phyloP scores from a whole-genome alignment of 2,329 filamentous ascomycete genomes.

The Onygenales sp. region DNA sequence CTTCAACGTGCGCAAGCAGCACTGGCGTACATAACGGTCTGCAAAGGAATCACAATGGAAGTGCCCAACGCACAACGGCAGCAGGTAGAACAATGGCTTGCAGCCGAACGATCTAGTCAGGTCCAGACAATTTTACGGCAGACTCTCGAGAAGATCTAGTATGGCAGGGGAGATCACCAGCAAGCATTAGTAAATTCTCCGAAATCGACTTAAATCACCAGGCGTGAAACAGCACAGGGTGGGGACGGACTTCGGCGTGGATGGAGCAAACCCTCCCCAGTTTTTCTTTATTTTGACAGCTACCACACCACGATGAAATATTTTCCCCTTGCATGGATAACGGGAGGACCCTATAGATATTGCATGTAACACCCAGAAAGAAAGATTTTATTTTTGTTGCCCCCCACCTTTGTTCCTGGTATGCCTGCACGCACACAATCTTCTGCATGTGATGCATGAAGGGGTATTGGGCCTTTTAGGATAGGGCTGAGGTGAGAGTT shows the following conservation, averaged over 20 bases:
- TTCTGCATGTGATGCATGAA: too few species aligned
- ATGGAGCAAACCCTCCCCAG: too few species aligned
- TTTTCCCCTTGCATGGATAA: too few species aligned
- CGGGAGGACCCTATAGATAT: too few species aligned
- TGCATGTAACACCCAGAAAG: too few species aligned
- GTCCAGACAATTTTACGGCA: conserved; percentile 26
- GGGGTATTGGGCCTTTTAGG: too few species aligned
- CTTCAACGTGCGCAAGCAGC: conserved; percentile 28
- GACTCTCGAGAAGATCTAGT: conserved; percentile 1
- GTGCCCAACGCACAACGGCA: conserved; percentile 16
- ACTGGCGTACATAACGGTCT: conserved; percentile 22
- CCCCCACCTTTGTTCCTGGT: too few species aligned
- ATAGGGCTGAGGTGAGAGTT: conserved; percentile 1
- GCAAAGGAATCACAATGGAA: conserved; percentile 12
- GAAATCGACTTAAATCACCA: neutral
- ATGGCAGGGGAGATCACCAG: neutral
- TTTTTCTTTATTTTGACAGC: too few species aligned
- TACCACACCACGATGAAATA: too few species aligned
- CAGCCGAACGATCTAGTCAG: conserved; percentile 29
- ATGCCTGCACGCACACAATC: too few species aligned
- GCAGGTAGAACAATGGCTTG: conserved; percentile 25
- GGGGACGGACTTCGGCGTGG: neutral
- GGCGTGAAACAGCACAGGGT: neutral
- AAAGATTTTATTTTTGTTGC: too few species aligned
- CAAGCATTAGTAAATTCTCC: neutral